Evolutionary conservation across 2,329 filamentous ascomycete genomes (phyloP).

Genomic region (Aspergillus vadensis): DNA sequence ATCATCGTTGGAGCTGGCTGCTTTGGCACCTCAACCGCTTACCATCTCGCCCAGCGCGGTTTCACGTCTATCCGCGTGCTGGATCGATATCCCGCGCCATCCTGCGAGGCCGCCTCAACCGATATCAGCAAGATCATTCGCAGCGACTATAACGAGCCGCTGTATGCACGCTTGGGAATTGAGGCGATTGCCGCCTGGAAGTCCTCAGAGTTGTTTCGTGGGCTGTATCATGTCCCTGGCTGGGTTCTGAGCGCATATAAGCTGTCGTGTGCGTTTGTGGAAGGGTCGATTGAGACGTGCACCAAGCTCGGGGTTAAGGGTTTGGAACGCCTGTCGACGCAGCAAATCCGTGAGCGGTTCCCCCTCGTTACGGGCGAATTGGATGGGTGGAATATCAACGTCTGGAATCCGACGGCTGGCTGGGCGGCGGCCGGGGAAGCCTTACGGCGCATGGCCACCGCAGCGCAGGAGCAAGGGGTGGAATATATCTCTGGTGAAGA

Average conservation of each 20-base stretch:
- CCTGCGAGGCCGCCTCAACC: slow-evolving; percentile 4
- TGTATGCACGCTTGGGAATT: background rate
- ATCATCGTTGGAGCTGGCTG: slow-evolving; percentile 6
- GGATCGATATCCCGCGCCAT: background rate
- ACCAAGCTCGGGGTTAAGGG: background rate
- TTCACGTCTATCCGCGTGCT: slow-evolving; percentile 1
- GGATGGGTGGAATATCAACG: background rate
- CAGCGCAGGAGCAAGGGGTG: slow-evolving; percentile 1
- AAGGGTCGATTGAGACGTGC: slow-evolving; percentile 1
- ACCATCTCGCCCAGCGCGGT: slow-evolving; percentile 5
- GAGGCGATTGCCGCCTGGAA: slow-evolving; percentile 1
- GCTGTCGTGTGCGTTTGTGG: background rate
- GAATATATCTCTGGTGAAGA: background rate
- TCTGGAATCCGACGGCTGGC: background rate
- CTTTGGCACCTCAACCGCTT: slow-evolving; percentile 4
- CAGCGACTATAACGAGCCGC: slow-evolving; percentile 4
- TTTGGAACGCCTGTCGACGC: background rate
- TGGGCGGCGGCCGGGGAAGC: background rate
- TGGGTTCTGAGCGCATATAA: slow-evolving; percentile 4
- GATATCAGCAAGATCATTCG: slow-evolving; percentile 8
- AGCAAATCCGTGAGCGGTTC: background rate
- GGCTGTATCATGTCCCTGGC: slow-evolving; percentile 1
- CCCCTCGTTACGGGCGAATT: background rate
- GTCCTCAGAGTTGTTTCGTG: background rate
- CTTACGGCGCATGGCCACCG: background rate